Conservation (phyloP, 768 basidiomycete genomes). For the Psilocybe cubensis region DNA sequence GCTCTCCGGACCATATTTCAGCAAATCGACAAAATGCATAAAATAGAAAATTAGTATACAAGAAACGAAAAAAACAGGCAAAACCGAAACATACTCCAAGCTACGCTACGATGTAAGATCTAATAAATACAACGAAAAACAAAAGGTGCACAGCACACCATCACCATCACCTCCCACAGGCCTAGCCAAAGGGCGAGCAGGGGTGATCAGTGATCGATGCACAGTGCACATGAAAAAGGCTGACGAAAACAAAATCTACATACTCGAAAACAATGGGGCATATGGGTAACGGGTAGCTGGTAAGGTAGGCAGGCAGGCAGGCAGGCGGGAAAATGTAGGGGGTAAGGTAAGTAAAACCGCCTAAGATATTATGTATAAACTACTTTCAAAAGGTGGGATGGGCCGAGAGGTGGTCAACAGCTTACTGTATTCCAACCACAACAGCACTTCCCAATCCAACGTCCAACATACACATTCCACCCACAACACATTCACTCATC, state of each 20-base stretch:
- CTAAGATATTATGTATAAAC: neutral
- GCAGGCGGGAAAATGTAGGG: too few relatives aligned
- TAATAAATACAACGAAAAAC: conserved; percentile 11
- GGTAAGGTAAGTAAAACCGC: too few relatives aligned
- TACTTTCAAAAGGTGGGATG: too few relatives aligned
- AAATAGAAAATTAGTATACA: conserved; percentile 4
- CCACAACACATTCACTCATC: conserved; percentile 43
- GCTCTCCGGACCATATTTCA: neutral
- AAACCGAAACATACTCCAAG: too few relatives aligned
- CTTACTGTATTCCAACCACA: neutral
- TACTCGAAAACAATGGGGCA: neutral
- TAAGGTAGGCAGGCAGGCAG: conserved; percentile 1
- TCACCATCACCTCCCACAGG: too few relatives aligned
- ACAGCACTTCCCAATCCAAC: too few relatives aligned
- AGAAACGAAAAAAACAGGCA: too few relatives aligned
- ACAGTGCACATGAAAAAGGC: conserved; percentile 1
- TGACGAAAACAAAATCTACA: neutral
- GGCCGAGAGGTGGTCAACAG: too few relatives aligned
- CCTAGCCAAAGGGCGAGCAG: too few relatives aligned
- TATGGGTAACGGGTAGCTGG: neutral
- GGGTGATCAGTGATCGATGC: too few relatives aligned
- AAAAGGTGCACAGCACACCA: too few relatives aligned
- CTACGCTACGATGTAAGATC: neutral
- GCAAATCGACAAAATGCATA: neutral
- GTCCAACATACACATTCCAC: neutral